These are phyloP conservation scores for Lactifluus hygrophoroides DNA, from an alignment of 768 basidiomycete genomes.

Conservation along the genomic window DNA sequence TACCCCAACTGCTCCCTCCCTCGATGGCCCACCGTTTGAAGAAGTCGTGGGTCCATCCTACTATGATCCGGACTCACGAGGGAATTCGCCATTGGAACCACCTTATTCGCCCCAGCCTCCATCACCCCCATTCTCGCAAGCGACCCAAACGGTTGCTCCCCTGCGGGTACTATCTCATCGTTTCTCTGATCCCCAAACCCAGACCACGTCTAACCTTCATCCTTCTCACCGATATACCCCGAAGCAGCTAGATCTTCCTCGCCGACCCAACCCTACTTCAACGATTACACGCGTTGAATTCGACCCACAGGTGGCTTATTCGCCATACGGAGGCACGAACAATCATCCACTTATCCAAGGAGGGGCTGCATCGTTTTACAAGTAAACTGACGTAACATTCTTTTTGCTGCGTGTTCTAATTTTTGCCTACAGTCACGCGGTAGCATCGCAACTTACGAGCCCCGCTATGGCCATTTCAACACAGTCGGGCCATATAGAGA, in stretches of 20 bases:
- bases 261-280: neutral
- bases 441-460: slow-evolving; percentile 38
- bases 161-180: neutral
- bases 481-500: neutral
- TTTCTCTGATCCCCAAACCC: neutral
- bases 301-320: slow-evolving; percentile 43
- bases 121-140: neutral
- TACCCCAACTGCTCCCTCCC: slow-evolving; percentile 28
- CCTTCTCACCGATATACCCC: neutral
- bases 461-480: neutral
- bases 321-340: slow-evolving; percentile 16
- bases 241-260: neutral
- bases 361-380: slow-evolving; percentile 43
- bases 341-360: slow-evolving; percentile 16
- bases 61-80: slow-evolving; percentile 19
- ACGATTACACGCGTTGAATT: slow-evolving; percentile 26
- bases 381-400: slow-evolving; percentile 30
- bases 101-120: neutral
- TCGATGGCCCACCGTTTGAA: slow-evolving; percentile 34
- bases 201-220: neutral
- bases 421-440: slow-evolving; percentile 37
- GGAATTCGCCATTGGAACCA: slow-evolving; percentile 21
- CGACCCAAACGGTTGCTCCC: neutral
- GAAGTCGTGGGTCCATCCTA: slow-evolving; percentile 23
- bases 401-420: neutral